Evolutionary conservation across 306 rosid species (phyloP).

Genomic region (Glycine latifolia): DNA sequence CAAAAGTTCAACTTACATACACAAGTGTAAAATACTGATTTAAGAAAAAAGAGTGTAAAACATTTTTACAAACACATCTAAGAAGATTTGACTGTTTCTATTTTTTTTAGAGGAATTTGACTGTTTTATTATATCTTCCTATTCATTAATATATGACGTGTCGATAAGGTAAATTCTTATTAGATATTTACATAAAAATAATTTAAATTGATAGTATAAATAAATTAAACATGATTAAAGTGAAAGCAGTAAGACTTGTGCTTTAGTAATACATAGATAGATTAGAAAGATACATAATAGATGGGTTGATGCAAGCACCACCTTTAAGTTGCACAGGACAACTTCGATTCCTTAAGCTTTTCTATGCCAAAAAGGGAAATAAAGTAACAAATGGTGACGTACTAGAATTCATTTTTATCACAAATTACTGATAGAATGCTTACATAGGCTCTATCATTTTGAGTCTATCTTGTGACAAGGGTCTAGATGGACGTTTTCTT

Average conservation of each 20-base stretch:
- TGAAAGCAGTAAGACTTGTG: not conserved
- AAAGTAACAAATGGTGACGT: not conserved
- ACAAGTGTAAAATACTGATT: not conserved
- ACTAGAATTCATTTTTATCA: conserved; percentile 9
- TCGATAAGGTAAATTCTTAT: not conserved
- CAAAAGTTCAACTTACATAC: not conserved
- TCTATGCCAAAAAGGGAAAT: not conserved
- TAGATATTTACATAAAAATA: not conserved
- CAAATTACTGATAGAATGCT: conserved; percentile 13
- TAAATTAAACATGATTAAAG: not conserved
- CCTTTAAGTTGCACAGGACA: not conserved
- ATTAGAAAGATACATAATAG: not conserved
- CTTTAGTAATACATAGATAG: not conserved
- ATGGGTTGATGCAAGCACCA: not conserved
- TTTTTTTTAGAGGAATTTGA: not conserved
- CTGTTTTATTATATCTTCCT: not conserved
- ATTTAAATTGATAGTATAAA: not conserved
- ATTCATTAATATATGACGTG: not conserved
- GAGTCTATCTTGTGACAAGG: not conserved
- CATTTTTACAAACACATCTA: not conserved
- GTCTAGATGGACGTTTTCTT: not conserved
- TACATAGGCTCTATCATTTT: conserved; percentile 2
- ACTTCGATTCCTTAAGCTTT: not conserved
- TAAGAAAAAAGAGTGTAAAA: not conserved
- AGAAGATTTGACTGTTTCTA: not conserved